Conservation (phyloP, 2,329 filamentous ascomycete species). For the Cadophora malorum region DNA sequence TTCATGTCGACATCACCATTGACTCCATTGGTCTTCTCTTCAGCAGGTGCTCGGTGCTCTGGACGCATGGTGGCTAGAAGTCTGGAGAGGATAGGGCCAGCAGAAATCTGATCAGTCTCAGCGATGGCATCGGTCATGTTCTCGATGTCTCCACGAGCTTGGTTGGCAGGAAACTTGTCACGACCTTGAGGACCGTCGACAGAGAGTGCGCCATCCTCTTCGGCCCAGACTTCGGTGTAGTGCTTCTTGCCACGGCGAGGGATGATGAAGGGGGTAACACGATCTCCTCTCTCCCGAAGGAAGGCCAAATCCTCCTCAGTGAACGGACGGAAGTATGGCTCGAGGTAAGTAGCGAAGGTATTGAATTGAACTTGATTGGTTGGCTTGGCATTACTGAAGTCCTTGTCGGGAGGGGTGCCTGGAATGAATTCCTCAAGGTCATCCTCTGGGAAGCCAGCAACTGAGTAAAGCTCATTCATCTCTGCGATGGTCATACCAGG, state of each 20-base stretch:
- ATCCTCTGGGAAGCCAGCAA: slow-evolving; percentile 79
- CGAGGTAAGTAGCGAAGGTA: slow-evolving; percentile 91
- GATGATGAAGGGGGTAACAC: slow-evolving; percentile 82
- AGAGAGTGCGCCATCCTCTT: slow-evolving; percentile 84
- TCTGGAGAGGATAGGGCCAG: slow-evolving; percentile 84
- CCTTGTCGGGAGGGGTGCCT: slow-evolving; percentile 88
- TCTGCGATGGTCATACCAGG: slow-evolving; percentile 84
- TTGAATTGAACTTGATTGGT: slow-evolving; percentile 92
- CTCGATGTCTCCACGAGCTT: slow-evolving; percentile 84
- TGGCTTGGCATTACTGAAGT: slow-evolving; percentile 94
- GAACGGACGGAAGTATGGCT: slow-evolving; percentile 88
- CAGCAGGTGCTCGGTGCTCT: slow-evolving; percentile 64
- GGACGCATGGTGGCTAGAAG: slow-evolving; percentile 82
- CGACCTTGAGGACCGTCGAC: slow-evolving; percentile 69
- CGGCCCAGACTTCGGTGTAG: slow-evolving; percentile 91
- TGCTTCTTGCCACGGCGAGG: slow-evolving; percentile 83
- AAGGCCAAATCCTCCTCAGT: slow-evolving; percentile 95
- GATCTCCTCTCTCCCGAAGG: slow-evolving; percentile 86
- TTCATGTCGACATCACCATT: slow-evolving; percentile 60
- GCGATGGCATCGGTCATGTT: slow-evolving; percentile 85
- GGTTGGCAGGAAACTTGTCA: slow-evolving; percentile 77
- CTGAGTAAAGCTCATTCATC: slow-evolving; percentile 85
- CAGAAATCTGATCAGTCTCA: slow-evolving; percentile 87
- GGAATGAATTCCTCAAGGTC: slow-evolving; percentile 86
- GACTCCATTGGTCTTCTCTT: slow-evolving; percentile 62